phyloP scores from a whole-genome alignment of 306 rosid genomes.

The Corylus heterophylla region DNA sequence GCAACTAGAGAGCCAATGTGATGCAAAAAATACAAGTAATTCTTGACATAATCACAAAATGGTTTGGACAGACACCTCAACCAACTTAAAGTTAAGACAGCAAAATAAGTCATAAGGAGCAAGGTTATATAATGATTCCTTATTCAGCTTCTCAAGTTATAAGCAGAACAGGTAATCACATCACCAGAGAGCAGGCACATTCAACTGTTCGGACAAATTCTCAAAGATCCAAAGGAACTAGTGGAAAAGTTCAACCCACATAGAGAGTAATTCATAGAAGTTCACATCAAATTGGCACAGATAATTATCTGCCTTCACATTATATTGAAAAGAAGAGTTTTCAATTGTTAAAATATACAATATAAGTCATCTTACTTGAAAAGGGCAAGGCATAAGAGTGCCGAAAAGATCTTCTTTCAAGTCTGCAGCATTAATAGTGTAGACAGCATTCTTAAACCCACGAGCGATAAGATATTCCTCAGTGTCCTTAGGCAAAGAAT shows the following conservation, averaged over 20 bases:
- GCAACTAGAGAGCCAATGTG: neutral
- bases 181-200: conserved; percentile 6
- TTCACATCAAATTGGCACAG: conserved; percentile 1
- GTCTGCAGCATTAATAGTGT: conserved; percentile 76
- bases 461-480: conserved; percentile 63
- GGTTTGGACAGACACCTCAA: neutral
- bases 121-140: neutral
- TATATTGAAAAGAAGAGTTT: neutral
- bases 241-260: neutral
- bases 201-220: neutral
- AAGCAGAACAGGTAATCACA: conserved; percentile 1
- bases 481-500: conserved; percentile 61
- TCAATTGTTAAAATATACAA: conserved; percentile 6
- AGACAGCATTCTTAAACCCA: conserved; percentile 80
- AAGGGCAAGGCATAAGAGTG: conserved; percentile 65
- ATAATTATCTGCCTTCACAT: neutral
- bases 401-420: conserved; percentile 69
- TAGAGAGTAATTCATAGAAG: neutral
- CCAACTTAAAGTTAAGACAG: neutral
- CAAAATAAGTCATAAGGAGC: neutral
- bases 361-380: conserved; percentile 48
- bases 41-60: neutral
- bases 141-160: neutral
- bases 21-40: neutral
- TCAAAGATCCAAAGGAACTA: neutral